Evolutionary conservation across 1,284 basidiomycete genomes (phyloP), one percentile per base, ranked within the genome.

Genomic region (Boletus nobilissimus): DNA sequence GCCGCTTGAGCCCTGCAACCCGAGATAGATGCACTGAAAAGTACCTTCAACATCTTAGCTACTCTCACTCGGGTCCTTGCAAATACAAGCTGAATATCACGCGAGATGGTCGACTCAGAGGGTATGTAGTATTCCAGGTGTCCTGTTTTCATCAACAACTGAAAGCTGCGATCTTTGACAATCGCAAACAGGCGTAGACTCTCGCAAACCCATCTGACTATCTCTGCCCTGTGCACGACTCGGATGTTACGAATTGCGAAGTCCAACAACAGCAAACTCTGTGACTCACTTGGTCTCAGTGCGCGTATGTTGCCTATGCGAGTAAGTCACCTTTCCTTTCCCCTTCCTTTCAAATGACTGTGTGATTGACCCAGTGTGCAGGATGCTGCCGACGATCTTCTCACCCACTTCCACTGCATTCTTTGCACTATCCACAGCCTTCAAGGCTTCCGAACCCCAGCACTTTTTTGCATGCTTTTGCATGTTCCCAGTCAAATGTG

Each of bases 71-170:
- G 10, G 5, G 46, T 73, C 3, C 13, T 3, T 13, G 36, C 63
- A 46, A 79, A 79, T 2, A 79, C 70, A 11, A 69, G 62, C 13
- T 32, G 2, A 13, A 79, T n/a, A 24, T 80, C 67, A 40, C 18
- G 14, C 2, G 34, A 72, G n/a, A 80, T 40, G 0, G 75, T 80
- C 0, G 10, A 16, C 5, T 11, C 9, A 2, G 29, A 73, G 7
- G 48, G 48, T 51, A 51, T 29, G 48, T 51, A 51, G 26, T 51
- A 51, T 8, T 51, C 26, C 11, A 9, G 48, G 2, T 7, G 48
- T 51, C 24, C 48, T 7, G 18, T 51, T 26, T 51, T 51, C 48
- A 51, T 51, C 48, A 51, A 51, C 2, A 26, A 51, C 48, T 51
- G 48, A 51, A 51, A 51, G 48, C 48, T 26, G 3, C 2, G 5